Conservation (phyloP, 2,329 filamentous ascomycete genomes). For the Ophiobolus disseminans region DNA sequence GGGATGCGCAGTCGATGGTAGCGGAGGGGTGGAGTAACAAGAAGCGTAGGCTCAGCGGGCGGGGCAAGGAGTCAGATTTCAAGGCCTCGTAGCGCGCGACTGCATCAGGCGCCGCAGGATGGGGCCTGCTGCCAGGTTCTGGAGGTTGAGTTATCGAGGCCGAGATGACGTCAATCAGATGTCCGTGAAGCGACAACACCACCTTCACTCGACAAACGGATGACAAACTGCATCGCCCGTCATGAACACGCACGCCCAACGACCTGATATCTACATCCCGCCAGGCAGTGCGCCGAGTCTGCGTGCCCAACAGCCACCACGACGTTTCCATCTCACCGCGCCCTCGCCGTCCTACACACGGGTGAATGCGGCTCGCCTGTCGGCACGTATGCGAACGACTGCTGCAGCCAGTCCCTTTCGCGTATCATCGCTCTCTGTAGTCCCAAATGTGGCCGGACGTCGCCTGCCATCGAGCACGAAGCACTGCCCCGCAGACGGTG, state of each 20-base stretch:
- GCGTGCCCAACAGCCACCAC: slow-evolving; percentile 6
- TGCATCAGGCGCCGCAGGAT: slow-evolving; percentile 18
- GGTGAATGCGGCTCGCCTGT: slow-evolving; percentile 10
- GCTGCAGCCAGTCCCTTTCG: slow-evolving; percentile 12
- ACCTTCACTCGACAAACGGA: neutral
- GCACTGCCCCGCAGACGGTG: slow-evolving; percentile 26
- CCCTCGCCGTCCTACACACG: slow-evolving; percentile 11
- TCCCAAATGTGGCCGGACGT: slow-evolving; percentile 17
- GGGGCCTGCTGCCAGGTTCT: slow-evolving; percentile 7
- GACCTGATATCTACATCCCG: slow-evolving; percentile 5
- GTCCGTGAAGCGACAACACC: neutral
- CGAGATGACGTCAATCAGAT: slow-evolving; percentile 2
- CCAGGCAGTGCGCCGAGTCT: slow-evolving; percentile 8
- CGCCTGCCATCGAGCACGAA: slow-evolving; percentile 9
- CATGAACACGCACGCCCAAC: too few relatives aligned
- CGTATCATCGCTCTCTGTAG: slow-evolving; percentile 10
- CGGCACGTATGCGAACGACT: slow-evolving; percentile 22
- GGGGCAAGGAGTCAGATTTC: slow-evolving; percentile 21
- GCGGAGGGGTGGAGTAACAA: slow-evolving; percentile 15
- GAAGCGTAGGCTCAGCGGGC: slow-evolving; percentile 14
- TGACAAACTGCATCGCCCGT: too few relatives aligned
- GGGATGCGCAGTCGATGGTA: neutral
- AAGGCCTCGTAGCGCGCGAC: slow-evolving; percentile 13
- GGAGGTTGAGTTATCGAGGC: neutral
- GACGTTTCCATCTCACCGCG: slow-evolving; percentile 13